Conservation (phyloP, 1,284 basidiomycete genomes). For the Flammula alnicola region DNA sequence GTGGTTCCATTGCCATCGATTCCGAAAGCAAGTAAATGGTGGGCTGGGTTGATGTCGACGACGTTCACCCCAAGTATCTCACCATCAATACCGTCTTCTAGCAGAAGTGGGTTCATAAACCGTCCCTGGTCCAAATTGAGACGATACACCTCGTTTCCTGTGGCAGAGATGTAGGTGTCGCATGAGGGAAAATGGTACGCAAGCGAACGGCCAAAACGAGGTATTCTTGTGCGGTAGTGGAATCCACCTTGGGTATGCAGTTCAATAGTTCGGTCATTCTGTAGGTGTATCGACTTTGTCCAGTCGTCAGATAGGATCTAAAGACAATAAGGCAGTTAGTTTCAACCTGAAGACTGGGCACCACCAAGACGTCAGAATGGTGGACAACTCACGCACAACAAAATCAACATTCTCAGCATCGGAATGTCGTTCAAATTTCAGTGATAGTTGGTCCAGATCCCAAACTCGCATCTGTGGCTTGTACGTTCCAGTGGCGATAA, state of each 20-base stretch:
- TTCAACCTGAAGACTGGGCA: conserved; percentile 4
- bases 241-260: conserved; percentile 95
- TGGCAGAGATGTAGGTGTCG: conserved; percentile 79
- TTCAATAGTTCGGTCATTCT: conserved; percentile 94
- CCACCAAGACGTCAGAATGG: conserved; percentile 5
- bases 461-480: conserved; percentile 98
- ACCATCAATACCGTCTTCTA: conserved; percentile 58
- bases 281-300: conserved; percentile 98
- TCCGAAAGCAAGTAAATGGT: conserved; percentile 91
- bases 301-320: conserved; percentile 97
- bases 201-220: conserved; percentile 90
- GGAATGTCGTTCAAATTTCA: conserved; percentile 96
- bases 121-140: conserved; percentile 96
- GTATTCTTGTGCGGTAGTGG: conserved; percentile 93
- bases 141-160: conserved; percentile 88
- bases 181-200: conserved; percentile 90
- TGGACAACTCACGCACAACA: conserved; percentile 75
- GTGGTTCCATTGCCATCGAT: conserved; percentile 84
- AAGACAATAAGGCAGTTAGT: conserved; percentile 6
- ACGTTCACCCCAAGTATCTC: conserved; percentile 85
- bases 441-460: conserved; percentile 91
- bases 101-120: conserved; percentile 81
- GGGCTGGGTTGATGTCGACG: conserved; percentile 93
- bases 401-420: conserved; percentile 99
- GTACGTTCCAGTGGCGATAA: conserved; percentile 95